A percentile compares a stretch with the other conserved stretches of the same genome.
These are phyloP conservation scores for Pseudocohnilembus persalinus DNA, from an alignment of 169 alveolate species.

Conservation along the genomic window DNA sequence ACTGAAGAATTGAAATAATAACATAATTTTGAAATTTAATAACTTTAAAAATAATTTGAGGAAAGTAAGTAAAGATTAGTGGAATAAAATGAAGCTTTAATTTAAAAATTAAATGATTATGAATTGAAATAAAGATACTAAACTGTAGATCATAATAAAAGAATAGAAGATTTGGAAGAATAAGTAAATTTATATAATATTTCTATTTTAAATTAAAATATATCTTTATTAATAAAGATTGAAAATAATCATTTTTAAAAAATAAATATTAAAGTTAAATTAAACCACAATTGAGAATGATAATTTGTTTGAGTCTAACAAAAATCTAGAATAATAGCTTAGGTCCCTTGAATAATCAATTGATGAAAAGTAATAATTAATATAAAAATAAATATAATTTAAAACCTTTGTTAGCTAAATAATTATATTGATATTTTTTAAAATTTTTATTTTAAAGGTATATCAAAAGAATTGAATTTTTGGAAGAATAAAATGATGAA, in stretches of 20 bases:
- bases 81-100: slow-evolving; percentile 51
- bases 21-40: slow-evolving; percentile 50
- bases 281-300: background rate
- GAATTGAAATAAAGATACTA: slow-evolving; percentile 53
- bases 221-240: too few species aligned
- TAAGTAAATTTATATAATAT: background rate
- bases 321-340: slow-evolving; percentile 41
- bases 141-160: slow-evolving; percentile 57
- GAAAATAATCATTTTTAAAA: too few species aligned
- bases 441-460: too few species aligned
- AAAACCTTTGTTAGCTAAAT: background rate
- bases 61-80: slow-evolving; percentile 34
- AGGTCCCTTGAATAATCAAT: slow-evolving; percentile 52
- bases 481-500: slow-evolving; percentile 64
- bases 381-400: slow-evolving; percentile 31
- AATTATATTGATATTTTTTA: too few species aligned
- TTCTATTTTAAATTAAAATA: too few species aligned
- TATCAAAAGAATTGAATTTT: slow-evolving; percentile 37
- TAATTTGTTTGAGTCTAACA: slow-evolving; percentile 27
- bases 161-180: slow-evolving; percentile 45
- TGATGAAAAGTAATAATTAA: slow-evolving; percentile 42
- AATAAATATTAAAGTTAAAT: background rate
- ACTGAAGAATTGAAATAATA: slow-evolving; percentile 57
- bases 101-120: slow-evolving; percentile 52
- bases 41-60: slow-evolving; percentile 50